phyloP scores from a whole-genome alignment of 495 filamentous ascomycete species.

The Neurospora pannonica region DNA sequence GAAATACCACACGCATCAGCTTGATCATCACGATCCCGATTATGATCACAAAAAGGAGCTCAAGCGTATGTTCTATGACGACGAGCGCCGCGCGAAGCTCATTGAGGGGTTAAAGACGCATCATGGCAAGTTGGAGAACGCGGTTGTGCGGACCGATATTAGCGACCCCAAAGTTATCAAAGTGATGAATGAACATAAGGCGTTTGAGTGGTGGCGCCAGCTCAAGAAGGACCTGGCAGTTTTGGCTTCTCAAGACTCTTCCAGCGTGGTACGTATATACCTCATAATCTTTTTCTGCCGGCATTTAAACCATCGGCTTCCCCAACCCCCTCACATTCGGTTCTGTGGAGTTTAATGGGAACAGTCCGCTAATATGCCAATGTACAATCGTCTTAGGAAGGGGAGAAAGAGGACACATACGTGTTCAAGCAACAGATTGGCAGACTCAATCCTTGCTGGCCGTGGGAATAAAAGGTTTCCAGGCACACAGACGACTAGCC shows the following conservation, averaged over 20 bases:
- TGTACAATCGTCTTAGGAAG: not conserved
- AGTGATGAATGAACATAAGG: not conserved
- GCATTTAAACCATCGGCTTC: not conserved
- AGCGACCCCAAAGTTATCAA: not conserved
- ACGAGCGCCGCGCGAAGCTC: not conserved
- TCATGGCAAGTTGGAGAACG: not conserved
- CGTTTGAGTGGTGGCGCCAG: not conserved
- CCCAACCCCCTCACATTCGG: not conserved
- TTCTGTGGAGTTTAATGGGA: not conserved
- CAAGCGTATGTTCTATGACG: not conserved
- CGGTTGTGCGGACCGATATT: not conserved
- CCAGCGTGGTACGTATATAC: not conserved
- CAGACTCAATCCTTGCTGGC: not conserved
- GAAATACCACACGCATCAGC: rapidly evolving
- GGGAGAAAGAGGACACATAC: not conserved
- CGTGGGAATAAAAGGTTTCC: not conserved
- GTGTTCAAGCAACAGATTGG: not conserved
- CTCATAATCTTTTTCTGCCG: not conserved
- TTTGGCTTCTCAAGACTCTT: not conserved
- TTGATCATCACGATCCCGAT: not conserved
- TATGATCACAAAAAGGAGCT: not conserved
- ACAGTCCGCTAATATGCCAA: not conserved
- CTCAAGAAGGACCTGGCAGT: not conserved
- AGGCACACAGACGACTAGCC: not conserved
- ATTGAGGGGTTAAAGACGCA: not conserved